These are phyloP conservation scores for Epichloe typhina DNA, from an alignment of 2,329 filamentous ascomycete genomes.

Conservation along the genomic window DNA sequence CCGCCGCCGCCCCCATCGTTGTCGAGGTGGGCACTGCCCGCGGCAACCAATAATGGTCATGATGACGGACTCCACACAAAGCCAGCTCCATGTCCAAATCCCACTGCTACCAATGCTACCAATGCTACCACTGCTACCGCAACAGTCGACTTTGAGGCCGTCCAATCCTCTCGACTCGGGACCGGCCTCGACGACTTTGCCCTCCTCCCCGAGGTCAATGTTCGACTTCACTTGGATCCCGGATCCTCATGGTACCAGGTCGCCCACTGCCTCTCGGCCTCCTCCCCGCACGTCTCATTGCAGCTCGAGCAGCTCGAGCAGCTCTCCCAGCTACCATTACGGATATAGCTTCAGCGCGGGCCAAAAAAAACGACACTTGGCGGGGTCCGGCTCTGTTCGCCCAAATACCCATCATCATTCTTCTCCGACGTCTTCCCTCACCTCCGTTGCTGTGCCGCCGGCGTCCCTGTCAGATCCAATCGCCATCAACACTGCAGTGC, in stretches of 20 bases:
- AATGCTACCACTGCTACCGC: background rate
- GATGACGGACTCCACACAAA: slow-evolving; percentile 4
- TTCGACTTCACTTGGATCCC: slow-evolving; percentile 6
- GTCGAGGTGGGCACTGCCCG: background rate
- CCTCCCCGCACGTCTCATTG: background rate
- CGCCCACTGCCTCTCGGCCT: background rate
- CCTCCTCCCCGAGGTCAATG: slow-evolving; percentile 1
- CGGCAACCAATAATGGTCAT: slow-evolving; percentile 3
- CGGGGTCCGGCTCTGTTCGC: background rate
- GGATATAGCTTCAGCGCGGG: background rate
- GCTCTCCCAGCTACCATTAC: background rate
- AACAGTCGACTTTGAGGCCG: background rate
- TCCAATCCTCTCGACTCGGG: background rate
- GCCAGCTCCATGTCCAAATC: slow-evolving; percentile 4
- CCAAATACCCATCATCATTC: background rate
- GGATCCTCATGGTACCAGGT: background rate
- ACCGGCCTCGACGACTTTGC: background rate
- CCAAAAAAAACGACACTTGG: background rate
- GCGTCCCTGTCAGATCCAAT: background rate
- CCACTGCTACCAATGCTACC: background rate
- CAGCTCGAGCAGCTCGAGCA: background rate
- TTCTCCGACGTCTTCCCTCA: background rate
- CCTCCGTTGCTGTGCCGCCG: background rate
- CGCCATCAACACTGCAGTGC: background rate
- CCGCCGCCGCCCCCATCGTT: background rate